Percentiles rank a stretch among this genome's conserved stretches.
Conservation (phyloP, 2,329 filamentous ascomycete genomes). For the Leptographium flavum region DNA sequence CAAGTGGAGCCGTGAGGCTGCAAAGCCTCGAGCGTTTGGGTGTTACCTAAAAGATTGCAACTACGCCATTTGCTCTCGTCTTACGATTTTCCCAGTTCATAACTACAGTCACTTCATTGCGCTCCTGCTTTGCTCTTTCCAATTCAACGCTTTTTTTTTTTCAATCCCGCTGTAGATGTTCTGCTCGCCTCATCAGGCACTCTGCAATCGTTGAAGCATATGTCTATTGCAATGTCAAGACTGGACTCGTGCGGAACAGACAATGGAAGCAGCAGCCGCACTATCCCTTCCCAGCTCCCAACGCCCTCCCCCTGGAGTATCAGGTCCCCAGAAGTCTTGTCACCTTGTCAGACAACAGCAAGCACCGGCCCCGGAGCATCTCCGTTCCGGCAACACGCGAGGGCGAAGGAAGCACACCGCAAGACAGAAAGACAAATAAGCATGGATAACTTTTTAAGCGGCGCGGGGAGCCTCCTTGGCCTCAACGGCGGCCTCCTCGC, state of each 20-base stretch:
- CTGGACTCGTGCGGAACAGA: conserved; percentile 1
- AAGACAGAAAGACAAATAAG: conserved; percentile 3
- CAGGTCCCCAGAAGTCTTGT: conserved; percentile 3
- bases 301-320: conserved; percentile 1
- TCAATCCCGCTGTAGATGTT: conserved; percentile 7
- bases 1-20: neutral
- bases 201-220: conserved; percentile 1
- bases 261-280: conserved; percentile 1
- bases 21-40: neutral
- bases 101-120: too few species aligned
- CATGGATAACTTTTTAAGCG: conserved; percentile 13
- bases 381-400: conserved; percentile 3
- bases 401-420: conserved; percentile 6
- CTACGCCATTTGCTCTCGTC: too few species aligned
- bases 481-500: conserved; percentile 83
- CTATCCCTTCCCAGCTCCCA: neutral
- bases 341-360: conserved; percentile 2
- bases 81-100: too few species aligned
- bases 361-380: neutral
- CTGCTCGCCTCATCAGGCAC: conserved; percentile 2
- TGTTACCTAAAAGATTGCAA: neutral
- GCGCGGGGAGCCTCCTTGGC: conserved; percentile 73
- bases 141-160: neutral
- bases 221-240: conserved; percentile 4
- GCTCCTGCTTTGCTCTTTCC: too few species aligned